phyloP scores from a whole-genome alignment of 495 filamentous ascomycete genomes.

The Penicillium lagena region DNA sequence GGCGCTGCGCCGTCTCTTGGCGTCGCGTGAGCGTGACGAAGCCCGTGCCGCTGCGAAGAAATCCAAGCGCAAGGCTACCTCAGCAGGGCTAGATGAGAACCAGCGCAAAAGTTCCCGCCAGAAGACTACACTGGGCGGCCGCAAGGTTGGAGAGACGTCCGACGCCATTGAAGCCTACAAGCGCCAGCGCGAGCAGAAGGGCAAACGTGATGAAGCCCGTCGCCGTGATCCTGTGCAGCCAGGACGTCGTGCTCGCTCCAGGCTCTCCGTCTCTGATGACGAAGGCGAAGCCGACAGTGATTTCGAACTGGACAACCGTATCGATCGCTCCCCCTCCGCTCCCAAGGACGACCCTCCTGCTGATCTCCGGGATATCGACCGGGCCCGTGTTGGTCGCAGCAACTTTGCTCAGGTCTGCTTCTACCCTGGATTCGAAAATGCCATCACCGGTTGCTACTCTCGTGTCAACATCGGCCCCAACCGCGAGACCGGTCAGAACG shows the following conservation, averaged over 20 bases:
- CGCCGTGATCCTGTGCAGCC: slow-evolving; percentile 53
- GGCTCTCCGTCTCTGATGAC: slow-evolving; percentile 46
- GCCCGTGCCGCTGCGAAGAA: slow-evolving; percentile 46
- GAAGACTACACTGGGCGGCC: slow-evolving; percentile 69
- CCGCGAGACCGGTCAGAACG: slow-evolving; percentile 55
- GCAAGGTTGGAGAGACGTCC: slow-evolving; percentile 72
- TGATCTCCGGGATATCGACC: slow-evolving; percentile 73
- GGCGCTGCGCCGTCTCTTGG: slow-evolving; percentile 73
- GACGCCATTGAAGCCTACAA: slow-evolving; percentile 77
- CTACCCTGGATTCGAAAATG: slow-evolving; percentile 78
- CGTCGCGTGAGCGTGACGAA: slow-evolving; percentile 59
- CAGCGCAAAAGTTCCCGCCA: slow-evolving; percentile 76
- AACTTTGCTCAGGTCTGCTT: slow-evolving; percentile 85
- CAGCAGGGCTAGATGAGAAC: slow-evolving; percentile 65
- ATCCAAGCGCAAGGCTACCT: slow-evolving; percentile 76
- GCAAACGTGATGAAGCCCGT: slow-evolving; percentile 60
- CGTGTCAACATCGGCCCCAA: slow-evolving; percentile 75
- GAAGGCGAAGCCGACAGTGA: slow-evolving; percentile 78
- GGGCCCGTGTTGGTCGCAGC: slow-evolving; percentile 69
- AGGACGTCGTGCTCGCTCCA: slow-evolving; percentile 43
- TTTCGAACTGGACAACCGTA: slow-evolving; percentile 60
- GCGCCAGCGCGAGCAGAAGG: slow-evolving; percentile 77
- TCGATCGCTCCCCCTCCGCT: slow-evolving; percentile 32
- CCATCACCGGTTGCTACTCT: slow-evolving; percentile 70
- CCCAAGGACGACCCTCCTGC: slow-evolving; percentile 55